Evolutionary conservation across 345 rosid genomes (phyloP).

Genomic region (Punica granatum): DNA sequence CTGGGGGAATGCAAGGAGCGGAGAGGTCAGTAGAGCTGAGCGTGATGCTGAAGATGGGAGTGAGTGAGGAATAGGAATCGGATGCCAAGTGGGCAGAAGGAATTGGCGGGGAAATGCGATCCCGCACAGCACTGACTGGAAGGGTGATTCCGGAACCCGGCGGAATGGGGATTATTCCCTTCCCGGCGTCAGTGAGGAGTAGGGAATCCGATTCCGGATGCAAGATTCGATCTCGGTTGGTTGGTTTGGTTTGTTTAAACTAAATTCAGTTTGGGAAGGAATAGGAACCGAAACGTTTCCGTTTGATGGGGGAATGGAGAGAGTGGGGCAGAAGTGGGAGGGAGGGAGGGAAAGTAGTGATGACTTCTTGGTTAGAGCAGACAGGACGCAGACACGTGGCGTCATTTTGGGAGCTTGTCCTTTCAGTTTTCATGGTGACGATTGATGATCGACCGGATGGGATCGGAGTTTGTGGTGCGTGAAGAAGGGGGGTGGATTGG

Average conservation of each 20-base stretch:
- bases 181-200: not conserved
- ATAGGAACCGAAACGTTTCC: not conserved
- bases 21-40: not conserved
- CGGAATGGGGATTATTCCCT: not conserved
- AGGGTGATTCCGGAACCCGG: not conserved
- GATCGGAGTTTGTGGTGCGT: conserved; percentile 1
- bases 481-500: not conserved
- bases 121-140: too few relatives aligned
- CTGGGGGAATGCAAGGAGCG: not conserved
- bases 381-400: conserved; percentile 8
- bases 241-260: conserved; percentile 2
- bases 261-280: not conserved
- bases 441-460: too few relatives aligned
- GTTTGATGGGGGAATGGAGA: not conserved
- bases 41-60: not conserved
- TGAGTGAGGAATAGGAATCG: conserved; percentile 38
- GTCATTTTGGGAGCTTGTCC: not conserved
- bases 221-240: not conserved
- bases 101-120: conserved; percentile 8
- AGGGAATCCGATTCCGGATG: not conserved
- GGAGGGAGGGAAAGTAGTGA: too few relatives aligned
- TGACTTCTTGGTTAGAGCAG: too few relatives aligned
- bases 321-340: too few relatives aligned
- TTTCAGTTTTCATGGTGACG: not conserved
- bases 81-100: conserved; percentile 5